These are phyloP conservation scores for Sarocladium kiliense DNA, from an alignment of 2,329 filamentous ascomycete genomes.

Conservation along the genomic window DNA sequence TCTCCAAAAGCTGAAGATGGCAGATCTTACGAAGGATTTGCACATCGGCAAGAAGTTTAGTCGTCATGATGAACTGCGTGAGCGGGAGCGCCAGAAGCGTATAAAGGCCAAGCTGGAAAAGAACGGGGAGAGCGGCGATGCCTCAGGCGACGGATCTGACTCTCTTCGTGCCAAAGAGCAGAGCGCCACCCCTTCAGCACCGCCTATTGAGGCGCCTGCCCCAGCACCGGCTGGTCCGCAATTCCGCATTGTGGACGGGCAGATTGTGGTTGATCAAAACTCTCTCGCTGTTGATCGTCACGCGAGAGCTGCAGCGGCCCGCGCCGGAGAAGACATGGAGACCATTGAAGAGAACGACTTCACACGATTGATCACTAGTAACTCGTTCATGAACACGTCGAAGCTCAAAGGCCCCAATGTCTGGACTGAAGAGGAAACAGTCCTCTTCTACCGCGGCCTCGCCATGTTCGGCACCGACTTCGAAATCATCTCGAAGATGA, in stretches of 20 bases:
- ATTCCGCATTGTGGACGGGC: conserved; percentile 64
- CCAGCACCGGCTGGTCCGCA: conserved; percentile 39
- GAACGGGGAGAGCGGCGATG: conserved; percentile 16
- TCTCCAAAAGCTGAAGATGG: conserved; percentile 63
- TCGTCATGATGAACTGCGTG: conserved; percentile 65
- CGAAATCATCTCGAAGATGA: conserved; percentile 71
- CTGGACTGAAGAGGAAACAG: conserved; percentile 68
- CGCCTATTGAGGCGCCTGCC: conserved; percentile 15
- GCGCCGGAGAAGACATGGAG: conserved; percentile 47
- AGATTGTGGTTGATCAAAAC: conserved; percentile 65
- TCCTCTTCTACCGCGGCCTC: conserved; percentile 70
- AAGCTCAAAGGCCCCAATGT: conserved; percentile 59
- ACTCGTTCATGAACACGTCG: conserved; percentile 57
- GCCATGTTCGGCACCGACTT: conserved; percentile 80
- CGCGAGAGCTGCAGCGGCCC: conserved; percentile 50
- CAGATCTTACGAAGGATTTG: conserved; percentile 64
- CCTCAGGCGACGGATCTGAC: conserved; percentile 17
- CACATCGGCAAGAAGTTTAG: conserved; percentile 71
- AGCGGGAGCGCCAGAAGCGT: conserved; percentile 52
- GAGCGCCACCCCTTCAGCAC: conserved; percentile 14
- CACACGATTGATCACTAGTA: conserved; percentile 63
- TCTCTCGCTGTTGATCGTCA: conserved; percentile 66
- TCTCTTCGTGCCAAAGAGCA: conserved; percentile 12
- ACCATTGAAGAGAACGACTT: conserved; percentile 75
- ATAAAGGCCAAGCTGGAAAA: conserved; percentile 24